phyloP scores from a whole-genome alignment of 2,329 filamentous ascomycete species.

The Colletotrichum sp. region DNA sequence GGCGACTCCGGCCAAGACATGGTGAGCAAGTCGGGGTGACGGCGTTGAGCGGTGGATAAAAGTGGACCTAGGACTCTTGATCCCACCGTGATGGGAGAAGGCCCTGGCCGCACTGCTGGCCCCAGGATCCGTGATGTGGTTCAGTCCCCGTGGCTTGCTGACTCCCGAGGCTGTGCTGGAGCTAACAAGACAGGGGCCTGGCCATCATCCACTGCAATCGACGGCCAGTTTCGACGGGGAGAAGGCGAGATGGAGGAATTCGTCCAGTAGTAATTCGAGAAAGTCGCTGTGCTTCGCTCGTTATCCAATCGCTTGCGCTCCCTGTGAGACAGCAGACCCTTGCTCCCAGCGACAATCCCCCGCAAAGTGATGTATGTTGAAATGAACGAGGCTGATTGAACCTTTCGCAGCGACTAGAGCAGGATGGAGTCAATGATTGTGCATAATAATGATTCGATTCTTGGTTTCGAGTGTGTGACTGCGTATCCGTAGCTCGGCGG shows the following conservation, averaged over 20 bases:
- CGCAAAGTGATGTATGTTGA: slow-evolving; percentile 1
- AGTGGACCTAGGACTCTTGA: neutral
- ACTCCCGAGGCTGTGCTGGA: slow-evolving; percentile 19
- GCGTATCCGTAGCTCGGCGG: neutral
- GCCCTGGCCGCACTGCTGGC: neutral
- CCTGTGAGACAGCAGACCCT: slow-evolving; percentile 8
- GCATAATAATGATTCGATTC: neutral
- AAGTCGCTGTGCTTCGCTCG: slow-evolving; percentile 10
- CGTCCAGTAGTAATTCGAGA: slow-evolving; percentile 8
- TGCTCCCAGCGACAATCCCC: slow-evolving; percentile 12
- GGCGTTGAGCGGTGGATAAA: slow-evolving; percentile 18
- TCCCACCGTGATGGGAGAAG: slow-evolving; percentile 6
- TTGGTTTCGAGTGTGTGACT: neutral
- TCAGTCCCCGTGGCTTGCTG: slow-evolving; percentile 21
- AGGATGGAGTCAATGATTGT: slow-evolving; percentile 1
- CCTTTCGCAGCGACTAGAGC: neutral
- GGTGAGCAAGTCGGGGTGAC: slow-evolving; percentile 12
- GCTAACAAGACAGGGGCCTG: slow-evolving; percentile 11
- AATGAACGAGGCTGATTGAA: slow-evolving; percentile 1
- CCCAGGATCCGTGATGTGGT: slow-evolving; percentile 12
- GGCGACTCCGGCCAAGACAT: slow-evolving; percentile 20
- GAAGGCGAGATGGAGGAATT: neutral
- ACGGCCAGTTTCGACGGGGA: neutral
- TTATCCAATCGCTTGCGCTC: slow-evolving; percentile 23
- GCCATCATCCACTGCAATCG: neutral